Percentiles rank a stretch among this genome's conserved stretches.
These are phyloP conservation scores for Blastobotrys capitulatus DNA, from an alignment of 1,139 yeast species.

Conservation along the genomic window DNA sequence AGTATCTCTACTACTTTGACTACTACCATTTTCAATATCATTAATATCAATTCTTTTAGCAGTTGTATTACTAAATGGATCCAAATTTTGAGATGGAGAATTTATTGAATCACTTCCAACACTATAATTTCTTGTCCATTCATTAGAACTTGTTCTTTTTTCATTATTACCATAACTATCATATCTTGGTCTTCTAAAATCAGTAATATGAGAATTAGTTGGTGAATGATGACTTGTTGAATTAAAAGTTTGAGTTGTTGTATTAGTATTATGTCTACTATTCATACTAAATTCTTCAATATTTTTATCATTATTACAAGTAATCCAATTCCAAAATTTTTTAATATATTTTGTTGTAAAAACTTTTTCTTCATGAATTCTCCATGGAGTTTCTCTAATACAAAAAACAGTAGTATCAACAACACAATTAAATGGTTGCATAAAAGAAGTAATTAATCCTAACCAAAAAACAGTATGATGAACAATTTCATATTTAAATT, in stretches of 20 bases:
- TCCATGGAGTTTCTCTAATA: constrained; percentile 76
- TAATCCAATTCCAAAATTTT: neutral
- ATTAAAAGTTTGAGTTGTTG: neutral
- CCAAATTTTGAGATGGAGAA: neutral
- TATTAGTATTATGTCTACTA: neutral
- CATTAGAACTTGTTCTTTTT: neutral
- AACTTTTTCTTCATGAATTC: constrained; percentile 31
- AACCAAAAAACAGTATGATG: constrained; percentile 52
- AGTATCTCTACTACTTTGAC: neutral
- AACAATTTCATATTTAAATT: constrained; percentile 42
- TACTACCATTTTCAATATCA: constrained; percentile 8
- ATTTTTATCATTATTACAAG: neutral
- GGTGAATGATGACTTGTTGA: neutral
- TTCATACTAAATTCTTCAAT: neutral
- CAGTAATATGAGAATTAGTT: neutral
- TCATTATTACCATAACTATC: too few relatives aligned
- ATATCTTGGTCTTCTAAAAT: too few relatives aligned
- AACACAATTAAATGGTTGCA: constrained; percentile 76
- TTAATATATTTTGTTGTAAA: constrained; percentile 23
- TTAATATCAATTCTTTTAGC: constrained; percentile 6
- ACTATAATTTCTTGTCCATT: neutral
- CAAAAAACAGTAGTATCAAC: constrained; percentile 73
- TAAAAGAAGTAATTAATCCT: constrained; percentile 60
- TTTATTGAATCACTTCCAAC: neutral
- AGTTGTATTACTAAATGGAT: constrained; percentile 11